phyloP scores from a whole-genome alignment of 169 alveolate genomes.

The Eimeria zaria region DNA sequence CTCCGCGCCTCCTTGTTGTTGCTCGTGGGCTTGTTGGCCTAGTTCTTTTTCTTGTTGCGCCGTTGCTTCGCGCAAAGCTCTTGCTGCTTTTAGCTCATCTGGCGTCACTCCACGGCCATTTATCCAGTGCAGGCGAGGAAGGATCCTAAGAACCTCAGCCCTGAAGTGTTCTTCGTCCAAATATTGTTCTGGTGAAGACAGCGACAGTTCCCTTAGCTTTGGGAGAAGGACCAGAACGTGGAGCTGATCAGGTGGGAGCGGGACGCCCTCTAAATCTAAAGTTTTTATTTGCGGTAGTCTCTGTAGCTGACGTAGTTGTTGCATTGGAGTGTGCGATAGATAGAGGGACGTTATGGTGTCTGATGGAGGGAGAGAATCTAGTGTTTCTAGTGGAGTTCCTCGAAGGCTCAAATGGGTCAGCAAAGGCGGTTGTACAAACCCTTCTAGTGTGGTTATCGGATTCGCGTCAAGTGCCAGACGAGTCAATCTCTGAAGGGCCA shows the following conservation, averaged over 20 bases:
- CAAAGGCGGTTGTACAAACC: constrained; percentile 67
- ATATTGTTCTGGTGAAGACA: constrained; percentile 54
- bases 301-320: constrained; percentile 57
- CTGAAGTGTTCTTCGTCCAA: constrained; percentile 70
- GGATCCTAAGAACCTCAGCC: constrained; percentile 64
- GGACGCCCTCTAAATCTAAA: constrained; percentile 57
- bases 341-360: constrained; percentile 72
- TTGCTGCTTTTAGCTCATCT: constrained; percentile 73
- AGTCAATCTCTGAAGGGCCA: constrained; percentile 67
- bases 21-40: neutral
- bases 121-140: constrained; percentile 68
- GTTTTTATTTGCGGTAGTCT: constrained; percentile 54
- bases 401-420: constrained; percentile 74
- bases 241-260: constrained; percentile 38
- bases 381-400: constrained; percentile 55
- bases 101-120: constrained; percentile 77
- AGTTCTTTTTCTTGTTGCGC: constrained; percentile 58
- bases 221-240: constrained; percentile 72
- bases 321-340: constrained; percentile 65
- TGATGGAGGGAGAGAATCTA: constrained; percentile 56
- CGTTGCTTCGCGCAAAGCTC: constrained; percentile 44
- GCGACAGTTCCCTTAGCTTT: constrained; percentile 57
- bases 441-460: constrained; percentile 73
- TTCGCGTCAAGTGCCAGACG: constrained; percentile 81
- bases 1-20: neutral